Conservation (phyloP, 306 rosid species). For the Acacia crassicarpa region DNA sequence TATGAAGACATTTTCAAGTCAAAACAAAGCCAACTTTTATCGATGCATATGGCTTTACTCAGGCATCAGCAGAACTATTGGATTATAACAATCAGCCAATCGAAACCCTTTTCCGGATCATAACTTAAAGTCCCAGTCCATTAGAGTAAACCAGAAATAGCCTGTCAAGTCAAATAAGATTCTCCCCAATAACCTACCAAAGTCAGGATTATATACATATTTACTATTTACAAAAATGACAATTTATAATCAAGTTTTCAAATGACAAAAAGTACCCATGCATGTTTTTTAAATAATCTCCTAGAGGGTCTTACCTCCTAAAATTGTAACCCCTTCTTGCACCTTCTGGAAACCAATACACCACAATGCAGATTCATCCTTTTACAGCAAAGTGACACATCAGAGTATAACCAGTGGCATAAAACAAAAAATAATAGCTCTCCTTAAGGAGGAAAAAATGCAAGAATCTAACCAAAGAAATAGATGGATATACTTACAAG, state of each 20-base stretch:
- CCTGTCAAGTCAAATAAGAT: background rate
- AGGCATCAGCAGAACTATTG: background rate
- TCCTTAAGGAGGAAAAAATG: background rate
- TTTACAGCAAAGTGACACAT: constrained; percentile 30
- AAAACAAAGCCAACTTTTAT: background rate
- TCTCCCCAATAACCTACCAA: background rate
- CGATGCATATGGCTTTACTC: background rate
- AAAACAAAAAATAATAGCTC: constrained; percentile 28
- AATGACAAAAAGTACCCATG: background rate
- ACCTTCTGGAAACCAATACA: constrained; percentile 83
- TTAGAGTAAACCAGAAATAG: constrained; percentile 2
- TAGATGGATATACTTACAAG: constrained; percentile 49
- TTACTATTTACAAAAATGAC: background rate
- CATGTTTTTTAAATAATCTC: constrained; percentile 9
- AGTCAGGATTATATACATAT: background rate
- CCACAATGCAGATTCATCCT: constrained; percentile 81
- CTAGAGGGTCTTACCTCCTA: constrained; percentile 73
- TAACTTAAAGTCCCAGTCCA: background rate
- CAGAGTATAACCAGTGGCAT: constrained; percentile 15
- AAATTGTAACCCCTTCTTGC: constrained; percentile 73
- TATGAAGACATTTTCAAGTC: constrained; percentile 14
- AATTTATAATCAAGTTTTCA: constrained; percentile 8
- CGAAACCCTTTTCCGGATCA: background rate
- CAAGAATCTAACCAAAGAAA: constrained; percentile 13
- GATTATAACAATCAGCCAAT: background rate